A percentile compares a stretch with the other conserved stretches of the same genome.
These are phyloP conservation scores for Cymbopogon flexuosus DNA, from an alignment of 202 grass and related monocot genomes.

Conservation along the genomic window DNA sequence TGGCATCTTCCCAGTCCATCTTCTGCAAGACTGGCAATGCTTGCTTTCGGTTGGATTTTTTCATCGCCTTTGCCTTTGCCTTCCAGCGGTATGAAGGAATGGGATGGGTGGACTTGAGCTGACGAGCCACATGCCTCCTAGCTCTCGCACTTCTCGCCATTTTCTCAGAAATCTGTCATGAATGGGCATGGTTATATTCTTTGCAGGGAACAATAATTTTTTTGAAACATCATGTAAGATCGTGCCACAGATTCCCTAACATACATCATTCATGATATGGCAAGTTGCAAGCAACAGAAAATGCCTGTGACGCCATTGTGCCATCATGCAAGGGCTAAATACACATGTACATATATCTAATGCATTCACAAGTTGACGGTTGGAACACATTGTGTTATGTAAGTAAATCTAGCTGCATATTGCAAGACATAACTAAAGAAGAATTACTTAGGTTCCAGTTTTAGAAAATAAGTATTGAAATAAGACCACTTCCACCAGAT, in stretches of 20 bases:
- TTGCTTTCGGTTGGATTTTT: slow-evolving; percentile 54
- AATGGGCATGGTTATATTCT: slow-evolving; percentile 16
- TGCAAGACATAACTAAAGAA: slow-evolving; percentile 1
- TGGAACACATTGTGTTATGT: neutral
- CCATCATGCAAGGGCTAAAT: neutral
- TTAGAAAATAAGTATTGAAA: neutral
- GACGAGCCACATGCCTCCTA: slow-evolving; percentile 65
- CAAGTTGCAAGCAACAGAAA: neutral
- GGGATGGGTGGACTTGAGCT: slow-evolving; percentile 63
- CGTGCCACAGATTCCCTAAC: neutral
- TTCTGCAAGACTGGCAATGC: slow-evolving; percentile 46
- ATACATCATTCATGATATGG: neutral
- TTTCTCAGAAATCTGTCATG: slow-evolving; percentile 41
- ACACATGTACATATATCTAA: neutral
- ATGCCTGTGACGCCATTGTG: neutral
- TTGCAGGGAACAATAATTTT: neutral
- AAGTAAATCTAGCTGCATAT: neutral
- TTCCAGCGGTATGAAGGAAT: slow-evolving; percentile 62
- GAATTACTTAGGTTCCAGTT: neutral
- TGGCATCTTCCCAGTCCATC: slow-evolving; percentile 97
- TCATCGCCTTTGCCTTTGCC: slow-evolving; percentile 46
- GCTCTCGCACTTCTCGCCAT: slow-evolving; percentile 81
- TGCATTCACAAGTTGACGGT: neutral
- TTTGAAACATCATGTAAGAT: neutral
- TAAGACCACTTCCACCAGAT: neutral